These are phyloP conservation scores for Xylaria sp. DNA, from an alignment of 2,329 filamentous ascomycete species.

Conservation along the genomic window DNA sequence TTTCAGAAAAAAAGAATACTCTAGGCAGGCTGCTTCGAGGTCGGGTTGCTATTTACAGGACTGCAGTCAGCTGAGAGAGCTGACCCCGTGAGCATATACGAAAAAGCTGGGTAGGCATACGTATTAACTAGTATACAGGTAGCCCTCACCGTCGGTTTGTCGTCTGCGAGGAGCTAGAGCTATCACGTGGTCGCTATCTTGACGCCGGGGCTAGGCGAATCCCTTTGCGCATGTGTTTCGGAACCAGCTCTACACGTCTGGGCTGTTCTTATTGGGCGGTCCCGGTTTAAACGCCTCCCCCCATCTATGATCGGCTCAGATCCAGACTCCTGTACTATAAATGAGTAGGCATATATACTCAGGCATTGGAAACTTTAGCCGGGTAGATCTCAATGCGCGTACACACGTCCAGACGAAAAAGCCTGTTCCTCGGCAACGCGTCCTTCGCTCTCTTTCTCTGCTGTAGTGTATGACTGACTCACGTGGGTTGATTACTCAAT, in stretches of 20 bases:
- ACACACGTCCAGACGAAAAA: conserved; percentile 1
- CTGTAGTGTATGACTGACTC: conserved; percentile 1
- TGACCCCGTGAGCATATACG: conserved; percentile 14
- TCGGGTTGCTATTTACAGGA: conserved; percentile 16
- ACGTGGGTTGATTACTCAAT: not conserved
- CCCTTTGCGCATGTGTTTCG: conserved; percentile 26
- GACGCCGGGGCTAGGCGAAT: conserved; percentile 34
- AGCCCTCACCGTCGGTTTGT: conserved; percentile 13
- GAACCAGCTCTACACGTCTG: not conserved
- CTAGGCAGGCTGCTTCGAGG: not conserved
- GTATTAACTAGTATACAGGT: too few species aligned
- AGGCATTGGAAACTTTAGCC: not conserved
- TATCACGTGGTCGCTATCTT: conserved; percentile 27
- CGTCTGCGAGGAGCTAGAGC: conserved; percentile 11
- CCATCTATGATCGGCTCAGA: conserved; percentile 4
- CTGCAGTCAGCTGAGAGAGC: conserved; percentile 30
- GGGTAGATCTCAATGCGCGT: not conserved
- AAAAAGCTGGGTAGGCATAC: not conserved
- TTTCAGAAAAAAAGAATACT: not conserved
- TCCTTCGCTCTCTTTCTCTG: not conserved
- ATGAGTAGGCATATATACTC: not conserved
- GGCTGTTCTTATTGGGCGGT: not conserved
- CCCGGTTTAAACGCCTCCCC: conserved; percentile 14
- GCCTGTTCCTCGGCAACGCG: conserved; percentile 11
- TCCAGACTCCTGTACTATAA: not conserved